Evolutionary conservation across 2,329 filamentous ascomycete genomes (phyloP).

Genomic region (Incumbomyces delicatus): DNA sequence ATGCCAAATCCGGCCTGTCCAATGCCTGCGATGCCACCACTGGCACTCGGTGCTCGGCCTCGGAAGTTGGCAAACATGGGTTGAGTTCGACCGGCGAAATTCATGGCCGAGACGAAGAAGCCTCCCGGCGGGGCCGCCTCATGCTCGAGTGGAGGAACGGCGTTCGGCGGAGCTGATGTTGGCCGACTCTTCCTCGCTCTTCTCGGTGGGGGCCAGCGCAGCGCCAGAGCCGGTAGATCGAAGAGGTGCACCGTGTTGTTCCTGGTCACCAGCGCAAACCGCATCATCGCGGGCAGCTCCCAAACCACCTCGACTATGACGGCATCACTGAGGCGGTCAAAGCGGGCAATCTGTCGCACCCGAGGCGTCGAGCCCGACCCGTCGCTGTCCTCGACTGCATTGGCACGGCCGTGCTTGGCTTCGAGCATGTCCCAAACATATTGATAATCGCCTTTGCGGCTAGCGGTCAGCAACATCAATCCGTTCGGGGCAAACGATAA

Average conservation of each 20-base stretch:
- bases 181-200: conserved; percentile 32
- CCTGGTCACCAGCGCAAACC: conserved; percentile 80
- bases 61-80: conserved; percentile 60
- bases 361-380: conserved; percentile 18
- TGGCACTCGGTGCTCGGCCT: conserved; percentile 39
- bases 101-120: conserved; percentile 61
- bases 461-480: conserved; percentile 38
- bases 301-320: conserved; percentile 85
- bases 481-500: conserved; percentile 40
- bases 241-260: conserved; percentile 92
- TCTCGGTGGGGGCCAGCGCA: conserved; percentile 70
- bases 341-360: conserved; percentile 78
- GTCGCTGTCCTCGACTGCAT: conserved; percentile 5
- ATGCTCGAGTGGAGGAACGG: conserved; percentile 18
- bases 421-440: conserved; percentile 44
- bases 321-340: conserved; percentile 83
- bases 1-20: conserved; percentile 32
- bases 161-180: conserved; percentile 20
- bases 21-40: conserved; percentile 34
- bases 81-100: conserved; percentile 49
- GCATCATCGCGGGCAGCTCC: conserved; percentile 71
- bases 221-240: conserved; percentile 71
- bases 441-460: conserved; percentile 40
- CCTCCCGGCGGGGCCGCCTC: conserved; percentile 39
- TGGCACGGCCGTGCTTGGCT: conserved; percentile 31